Evolutionary conservation across 1,284 basidiomycete genomes (phyloP), one percentile per base, ranked within the genome.

Genomic region (Rhodotorula sp.): DNA sequence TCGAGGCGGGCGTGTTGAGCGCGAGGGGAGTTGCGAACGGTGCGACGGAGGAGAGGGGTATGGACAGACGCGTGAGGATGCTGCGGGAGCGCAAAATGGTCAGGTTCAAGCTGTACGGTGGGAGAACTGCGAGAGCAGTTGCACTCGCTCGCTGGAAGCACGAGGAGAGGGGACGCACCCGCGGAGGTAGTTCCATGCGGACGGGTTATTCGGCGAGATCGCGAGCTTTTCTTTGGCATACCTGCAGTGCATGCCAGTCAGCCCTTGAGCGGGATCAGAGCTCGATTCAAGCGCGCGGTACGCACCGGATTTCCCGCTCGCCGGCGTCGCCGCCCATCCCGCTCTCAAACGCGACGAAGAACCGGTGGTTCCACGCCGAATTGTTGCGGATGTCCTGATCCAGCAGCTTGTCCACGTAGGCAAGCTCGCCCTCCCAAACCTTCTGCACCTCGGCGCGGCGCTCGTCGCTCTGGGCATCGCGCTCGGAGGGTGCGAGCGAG

Each of bases 331-430:
- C 77, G 88, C 87, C 64, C 70, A 69, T 83, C 80, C 77, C 85
- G 64, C 87, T 86, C 64, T 87, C 87, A 77, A 92, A 94, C n/a
- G 90, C 86, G 64, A 94, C 87, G 81, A 96, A 98, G 85, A 94
- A 98, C 36, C 96, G 88, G 84, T 98, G 97, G 80, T 96, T 93
- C 96, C 96, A 99, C 25, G 92, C 97, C 55, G 92, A 95, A 80
- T 99, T 99, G 81, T 99, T 99, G 78, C 95, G 83, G 51, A 96
- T 85, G 81, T 99, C 96, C 34, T 85, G 82, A 12, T 84, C 84
- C 37, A 98, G 81, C 84, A 97, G 86, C 67, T 82, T 80, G 74
- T 94, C 90, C 64, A 91, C 87, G 81, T 91, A 97, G 37, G 85
- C 85, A 29, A 90, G 83, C 82, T 98, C 96, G 22, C 85, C 86